Conservation (phyloP, 192 early-diverging fungal genomes). For the Coemansia sp. region DNA sequence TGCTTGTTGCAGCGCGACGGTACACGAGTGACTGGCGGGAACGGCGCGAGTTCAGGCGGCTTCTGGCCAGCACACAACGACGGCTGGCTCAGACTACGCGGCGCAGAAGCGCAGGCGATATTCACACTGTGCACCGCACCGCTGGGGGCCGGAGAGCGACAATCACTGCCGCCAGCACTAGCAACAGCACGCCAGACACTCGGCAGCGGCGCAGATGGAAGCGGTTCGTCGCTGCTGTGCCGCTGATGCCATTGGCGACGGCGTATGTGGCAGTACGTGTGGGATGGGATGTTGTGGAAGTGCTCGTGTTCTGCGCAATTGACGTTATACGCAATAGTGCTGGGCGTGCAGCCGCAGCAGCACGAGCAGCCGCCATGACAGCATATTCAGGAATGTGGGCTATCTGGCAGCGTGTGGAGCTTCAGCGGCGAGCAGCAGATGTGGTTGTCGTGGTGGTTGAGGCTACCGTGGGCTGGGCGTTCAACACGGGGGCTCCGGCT, state of each 20-base stretch:
- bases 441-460: slow-evolving; percentile 22
- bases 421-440: slow-evolving; percentile 13
- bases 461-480: slow-evolving; percentile 33
- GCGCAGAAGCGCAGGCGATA: background rate
- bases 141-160: background rate
- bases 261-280: slow-evolving; percentile 34
- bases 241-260: slow-evolving; percentile 44
- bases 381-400: background rate
- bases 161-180: background rate
- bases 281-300: slow-evolving; percentile 45
- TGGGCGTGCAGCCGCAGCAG: background rate
- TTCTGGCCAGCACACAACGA: slow-evolving; percentile 23
- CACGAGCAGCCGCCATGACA: background rate
- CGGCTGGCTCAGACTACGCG: slow-evolving; percentile 4
- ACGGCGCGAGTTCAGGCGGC: slow-evolving; percentile 34
- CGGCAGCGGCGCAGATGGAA: slow-evolving; percentile 18
- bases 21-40: slow-evolving; percentile 49
- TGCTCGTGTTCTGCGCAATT: slow-evolving; percentile 42
- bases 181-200: background rate
- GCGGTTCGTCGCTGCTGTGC: slow-evolving; percentile 41
- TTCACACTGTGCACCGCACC: background rate
- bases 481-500: slow-evolving; percentile 22
- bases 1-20: slow-evolving; percentile 21
- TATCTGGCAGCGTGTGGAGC: slow-evolving; percentile 10
- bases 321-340: slow-evolving; percentile 12